phyloP scores from a whole-genome alignment of 1,284 basidiomycete species.

The Ganoderma lingzhi region DNA sequence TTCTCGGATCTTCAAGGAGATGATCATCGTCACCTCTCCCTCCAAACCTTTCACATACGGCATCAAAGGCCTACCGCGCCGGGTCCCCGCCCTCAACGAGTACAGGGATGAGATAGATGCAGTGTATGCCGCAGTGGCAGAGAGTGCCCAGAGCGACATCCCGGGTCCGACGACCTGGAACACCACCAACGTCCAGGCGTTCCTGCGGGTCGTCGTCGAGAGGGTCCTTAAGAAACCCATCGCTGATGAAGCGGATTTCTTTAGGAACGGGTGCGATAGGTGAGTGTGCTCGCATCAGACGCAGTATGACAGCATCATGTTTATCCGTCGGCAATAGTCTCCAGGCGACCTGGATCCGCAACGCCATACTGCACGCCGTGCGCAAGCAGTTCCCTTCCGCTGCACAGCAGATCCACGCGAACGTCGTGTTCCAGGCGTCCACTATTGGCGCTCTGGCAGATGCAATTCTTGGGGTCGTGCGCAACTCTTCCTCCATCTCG shows the following conservation, averaged over 20 bases:
- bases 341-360: conserved; percentile 46
- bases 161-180: conserved; percentile 39
- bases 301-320: conserved; percentile 18
- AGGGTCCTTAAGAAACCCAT: conserved; percentile 34
- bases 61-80: conserved; percentile 42
- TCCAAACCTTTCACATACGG: conserved; percentile 45
- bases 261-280: conserved; percentile 52
- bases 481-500: conserved; percentile 21
- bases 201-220: conserved; percentile 38
- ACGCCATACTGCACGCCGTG: conserved; percentile 41
- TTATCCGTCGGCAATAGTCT: conserved; percentile 33
- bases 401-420: conserved; percentile 35
- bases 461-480: conserved; percentile 36
- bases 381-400: conserved; percentile 25
- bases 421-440: conserved; percentile 48
- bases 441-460: conserved; percentile 41
- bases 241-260: conserved; percentile 45
- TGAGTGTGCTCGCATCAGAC: conserved; percentile 19
- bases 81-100: conserved; percentile 36
- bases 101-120: conserved; percentile 44
- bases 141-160: conserved; percentile 35
- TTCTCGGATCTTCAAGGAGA: conserved; percentile 48
- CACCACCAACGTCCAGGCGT: conserved; percentile 24
- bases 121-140: conserved; percentile 42
- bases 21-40: conserved; percentile 43